Base-by-base conservation (phyloP, 1,139 yeast species). In the Yamadazyma aaseri region DNA sequence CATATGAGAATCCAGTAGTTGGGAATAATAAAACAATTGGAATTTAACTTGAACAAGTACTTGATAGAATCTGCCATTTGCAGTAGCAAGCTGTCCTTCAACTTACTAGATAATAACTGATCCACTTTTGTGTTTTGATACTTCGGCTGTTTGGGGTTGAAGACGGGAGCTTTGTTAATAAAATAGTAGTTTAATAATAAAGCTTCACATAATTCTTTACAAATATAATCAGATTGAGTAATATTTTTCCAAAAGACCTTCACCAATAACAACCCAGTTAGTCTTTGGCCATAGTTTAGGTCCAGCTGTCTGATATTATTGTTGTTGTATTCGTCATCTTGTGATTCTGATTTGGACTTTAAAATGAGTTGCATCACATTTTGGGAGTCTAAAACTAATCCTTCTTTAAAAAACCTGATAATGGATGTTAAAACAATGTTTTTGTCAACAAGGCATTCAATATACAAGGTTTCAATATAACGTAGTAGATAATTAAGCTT, bases 11-110 rank as follows among this genome's bases (percentile, higher is more conserved):
- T 65, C 97, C 97, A 89, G 38, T 67, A 71, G 34, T 71, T 73
- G 0, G 96, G 95, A 25, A 86, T 70, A n/a, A 89, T 79, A 47
- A 89, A 87, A 4, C 81, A 73, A 47, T 85, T 89, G 53, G 79
- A 47, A 68, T 81, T 71, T 47, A 63, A 58, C 47, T 70, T 69
- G 62, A 84, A 86, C 14, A 82, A 58, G 41, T 65, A 68, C 11
- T 60, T 55, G 2, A 79, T 63, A 9, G 56, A 53, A n/a, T 56
- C 55, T 1, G 64, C 45, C 5, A 69, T 57, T 31, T 54, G 51
- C 1, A 34, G 34, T 5, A 63, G 41, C 2, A 67, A 35, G 20
- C 50, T 55, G 5, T 39, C 46, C 31, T 52, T 56, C 13, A 67
- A 35, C 9, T 32, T 35, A 2, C 41, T 38, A 1, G 54, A 35